Percentiles rank a stretch among this genome's conserved stretches.
Evolutionary conservation across 1,139 yeast species (phyloP).

Genomic region (Lodderomyces oxycetoniae): DNA sequence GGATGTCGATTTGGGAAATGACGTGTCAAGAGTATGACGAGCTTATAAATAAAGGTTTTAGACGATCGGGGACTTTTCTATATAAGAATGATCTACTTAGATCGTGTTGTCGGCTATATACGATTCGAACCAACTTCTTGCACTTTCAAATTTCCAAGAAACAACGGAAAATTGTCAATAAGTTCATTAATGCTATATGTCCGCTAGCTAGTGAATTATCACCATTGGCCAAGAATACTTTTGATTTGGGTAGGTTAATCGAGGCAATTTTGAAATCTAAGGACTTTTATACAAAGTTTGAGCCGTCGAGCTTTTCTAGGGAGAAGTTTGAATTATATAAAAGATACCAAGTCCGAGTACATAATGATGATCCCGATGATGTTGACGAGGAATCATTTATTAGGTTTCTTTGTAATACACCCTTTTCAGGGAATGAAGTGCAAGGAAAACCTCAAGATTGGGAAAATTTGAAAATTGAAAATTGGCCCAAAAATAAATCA

Average conservation of each 20-base stretch:
- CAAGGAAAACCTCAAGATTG: conserved; percentile 26
- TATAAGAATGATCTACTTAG: conserved; percentile 71
- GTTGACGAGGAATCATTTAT: conserved; percentile 46
- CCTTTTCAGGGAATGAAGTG: conserved; percentile 37
- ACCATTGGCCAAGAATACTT: conserved; percentile 15
- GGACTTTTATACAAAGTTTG: conserved; percentile 48
- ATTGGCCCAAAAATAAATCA: conserved; percentile 13
- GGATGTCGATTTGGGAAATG: conserved; percentile 46
- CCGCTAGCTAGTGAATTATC: conserved; percentile 12
- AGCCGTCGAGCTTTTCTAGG: conserved; percentile 46
- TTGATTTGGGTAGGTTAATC: conserved; percentile 18
- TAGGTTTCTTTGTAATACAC: conserved; percentile 68
- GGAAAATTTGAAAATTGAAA: conserved; percentile 22
- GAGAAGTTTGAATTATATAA: conserved; percentile 66
- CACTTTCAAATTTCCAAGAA: conserved; percentile 55
- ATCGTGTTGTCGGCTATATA: conserved; percentile 78
- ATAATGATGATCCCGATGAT: conserved; percentile 53
- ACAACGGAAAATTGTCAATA: conserved; percentile 59
- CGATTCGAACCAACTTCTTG: conserved; percentile 60
- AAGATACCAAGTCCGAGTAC: conserved; percentile 66
- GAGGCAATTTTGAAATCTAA: conserved; percentile 24
- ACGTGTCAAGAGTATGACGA: conserved; percentile 53
- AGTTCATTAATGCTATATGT: conserved; percentile 47
- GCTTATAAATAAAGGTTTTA: conserved; percentile 66
- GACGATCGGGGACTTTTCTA: conserved; percentile 71